Percentiles rank a stretch among this genome's conserved stretches.
These are phyloP conservation scores for Colletotrichum tabaci DNA, from an alignment of 2,329 filamentous ascomycete genomes.

Conservation along the genomic window DNA sequence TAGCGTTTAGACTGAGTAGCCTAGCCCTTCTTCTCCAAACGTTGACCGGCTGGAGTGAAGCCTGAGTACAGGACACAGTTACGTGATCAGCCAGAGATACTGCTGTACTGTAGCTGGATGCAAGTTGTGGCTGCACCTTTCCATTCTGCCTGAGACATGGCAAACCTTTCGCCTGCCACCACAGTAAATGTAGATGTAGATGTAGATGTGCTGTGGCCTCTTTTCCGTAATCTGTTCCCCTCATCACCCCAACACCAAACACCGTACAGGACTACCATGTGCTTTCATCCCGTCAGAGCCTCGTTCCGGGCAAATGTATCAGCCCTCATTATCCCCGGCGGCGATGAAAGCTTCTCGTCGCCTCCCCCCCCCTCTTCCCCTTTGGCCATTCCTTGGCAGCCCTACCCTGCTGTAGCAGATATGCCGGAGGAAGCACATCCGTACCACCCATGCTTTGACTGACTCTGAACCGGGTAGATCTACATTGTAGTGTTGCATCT, in stretches of 20 bases:
- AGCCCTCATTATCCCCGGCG: neutral
- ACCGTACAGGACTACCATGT: too few relatives aligned
- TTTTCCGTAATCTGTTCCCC: neutral
- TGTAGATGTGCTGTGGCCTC: neutral
- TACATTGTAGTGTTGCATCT: conserved; percentile 12
- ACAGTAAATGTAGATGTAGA: too few relatives aligned
- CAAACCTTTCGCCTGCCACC: too few relatives aligned
- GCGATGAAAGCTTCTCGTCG: conserved; percentile 26
- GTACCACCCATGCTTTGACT: conserved; percentile 16
- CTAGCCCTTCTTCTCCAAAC: too few relatives aligned
- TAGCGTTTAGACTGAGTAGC: too few relatives aligned
- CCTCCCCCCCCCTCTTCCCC: neutral
- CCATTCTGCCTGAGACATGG: too few relatives aligned
- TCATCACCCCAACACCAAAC: neutral
- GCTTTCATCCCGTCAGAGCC: neutral
- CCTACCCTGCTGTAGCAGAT: conserved; percentile 34
- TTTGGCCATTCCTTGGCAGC: conserved; percentile 28
- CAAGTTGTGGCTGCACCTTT: too few relatives aligned
- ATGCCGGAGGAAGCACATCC: conserved; percentile 31
- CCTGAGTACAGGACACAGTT: too few relatives aligned
- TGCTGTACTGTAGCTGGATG: too few relatives aligned
- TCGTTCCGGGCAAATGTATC: conserved; percentile 5
- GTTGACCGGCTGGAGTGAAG: too few relatives aligned
- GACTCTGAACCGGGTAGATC: conserved; percentile 19
- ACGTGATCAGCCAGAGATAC: too few relatives aligned